These are phyloP conservation scores for Ophiocordyceps camponoti-saundersi DNA, from an alignment of 2,329 filamentous ascomycete genomes.

Conservation along the genomic window DNA sequence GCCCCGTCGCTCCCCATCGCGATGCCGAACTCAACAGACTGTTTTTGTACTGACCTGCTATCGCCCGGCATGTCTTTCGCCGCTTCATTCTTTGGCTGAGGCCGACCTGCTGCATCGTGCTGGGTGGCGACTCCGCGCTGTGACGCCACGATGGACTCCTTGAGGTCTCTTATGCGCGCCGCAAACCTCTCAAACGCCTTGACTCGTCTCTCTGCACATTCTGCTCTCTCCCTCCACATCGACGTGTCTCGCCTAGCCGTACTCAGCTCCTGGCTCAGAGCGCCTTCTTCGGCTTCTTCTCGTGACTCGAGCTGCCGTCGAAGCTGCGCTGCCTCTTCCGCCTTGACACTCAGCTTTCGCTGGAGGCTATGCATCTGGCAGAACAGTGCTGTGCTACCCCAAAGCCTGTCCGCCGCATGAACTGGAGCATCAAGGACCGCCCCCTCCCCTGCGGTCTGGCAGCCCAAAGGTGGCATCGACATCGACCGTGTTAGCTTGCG, in stretches of 20 bases:
- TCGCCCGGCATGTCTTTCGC: not conserved
- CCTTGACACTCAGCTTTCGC: constrained; percentile 24
- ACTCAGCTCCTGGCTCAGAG: constrained; percentile 30
- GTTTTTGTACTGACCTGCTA: too few relatives aligned
- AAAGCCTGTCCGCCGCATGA: not conserved
- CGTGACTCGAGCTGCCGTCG: constrained; percentile 27
- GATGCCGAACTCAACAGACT: not conserved
- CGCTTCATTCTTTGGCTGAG: not conserved
- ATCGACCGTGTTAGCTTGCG: constrained; percentile 16
- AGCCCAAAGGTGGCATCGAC: constrained; percentile 7
- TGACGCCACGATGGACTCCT: not conserved
- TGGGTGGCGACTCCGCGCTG: not conserved
- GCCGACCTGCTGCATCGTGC: not conserved
- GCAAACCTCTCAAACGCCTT: constrained; percentile 28
- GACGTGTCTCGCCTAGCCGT: constrained; percentile 13
- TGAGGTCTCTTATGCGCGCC: constrained; percentile 9
- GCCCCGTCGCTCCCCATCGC: not conserved
- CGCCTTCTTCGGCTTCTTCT: constrained; percentile 23
- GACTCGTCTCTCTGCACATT: constrained; percentile 35
- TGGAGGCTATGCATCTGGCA: constrained; percentile 31
- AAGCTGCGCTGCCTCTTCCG: constrained; percentile 27
- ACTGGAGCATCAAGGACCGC: too few relatives aligned
- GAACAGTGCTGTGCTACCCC: constrained; percentile 21
- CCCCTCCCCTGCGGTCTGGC: not conserved
- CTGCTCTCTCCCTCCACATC: constrained; percentile 37